Base-by-base conservation (phyloP, 2,329 filamentous ascomycete species). In the Microdochium trichocladiopsis region DNA sequence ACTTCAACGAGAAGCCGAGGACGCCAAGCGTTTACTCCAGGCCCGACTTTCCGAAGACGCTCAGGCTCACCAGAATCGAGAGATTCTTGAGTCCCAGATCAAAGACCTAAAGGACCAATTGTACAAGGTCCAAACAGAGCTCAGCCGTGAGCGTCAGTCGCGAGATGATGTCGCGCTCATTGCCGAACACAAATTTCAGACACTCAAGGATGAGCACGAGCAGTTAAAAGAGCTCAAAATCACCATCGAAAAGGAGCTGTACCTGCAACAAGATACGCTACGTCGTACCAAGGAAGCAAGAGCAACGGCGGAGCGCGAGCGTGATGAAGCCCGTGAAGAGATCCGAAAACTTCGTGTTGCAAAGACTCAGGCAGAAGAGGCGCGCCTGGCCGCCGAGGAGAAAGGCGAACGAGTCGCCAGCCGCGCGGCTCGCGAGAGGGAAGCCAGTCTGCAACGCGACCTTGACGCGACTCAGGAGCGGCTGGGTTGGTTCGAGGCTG, bases 161-260 rank as follows among this genome's bases (percentile, higher is more conserved):
- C 83, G 94, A 53, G 93, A 96, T 59, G 94, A 99, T 64, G 91
- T 96, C 24, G 86, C 93, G 57, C 83, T 95, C 59, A 86, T 97
- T 53, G 85, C 89, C 4, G 91, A 96, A 60, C 92, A 96, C 71
- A 95, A 94, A 66, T 89, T 86, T 61, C 78, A 88, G 47, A 83
- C 86, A 50, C 76, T 99, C 55, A 86, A 92, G 65, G 85, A 92
- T 24, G 91, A 97, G 58, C 95, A 85, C 60, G 86, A 95, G 49
- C 82, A 83, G 31, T 77, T 97, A 31, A 96, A 96, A 61, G 91
- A 96, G 57, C 86, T 90, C 25, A 99, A 99, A 69, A 96, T 96
- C 61, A 95, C 86, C 48, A 96, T 99, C 57, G 93, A 99, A 69
- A 97, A 96, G 68, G 93, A 97, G 69, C 86, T 99, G 67, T 97